Evolutionary conservation across 768 basidiomycete genomes (phyloP).

Genomic region (Naganishia antarctica): DNA sequence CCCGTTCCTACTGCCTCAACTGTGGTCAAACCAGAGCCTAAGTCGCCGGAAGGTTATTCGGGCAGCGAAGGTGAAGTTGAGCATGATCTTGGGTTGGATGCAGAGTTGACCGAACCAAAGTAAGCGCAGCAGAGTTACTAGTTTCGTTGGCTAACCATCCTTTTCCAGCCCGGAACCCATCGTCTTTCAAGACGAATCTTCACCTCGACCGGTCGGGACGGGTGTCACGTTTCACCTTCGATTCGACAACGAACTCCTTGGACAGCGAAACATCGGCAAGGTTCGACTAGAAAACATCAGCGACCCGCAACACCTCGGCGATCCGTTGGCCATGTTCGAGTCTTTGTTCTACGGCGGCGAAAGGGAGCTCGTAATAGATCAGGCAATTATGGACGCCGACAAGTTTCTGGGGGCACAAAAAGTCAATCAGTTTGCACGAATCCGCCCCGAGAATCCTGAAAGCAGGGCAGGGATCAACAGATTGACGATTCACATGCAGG

Average conservation of each 20-base stretch:
- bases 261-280: constrained; percentile 8
- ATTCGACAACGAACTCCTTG: constrained; percentile 5
- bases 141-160: not conserved
- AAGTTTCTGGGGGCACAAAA: constrained; percentile 12
- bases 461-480: constrained; percentile 5
- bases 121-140: not conserved
- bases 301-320: not conserved
- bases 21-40: not conserved
- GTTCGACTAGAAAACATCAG: constrained; percentile 12
- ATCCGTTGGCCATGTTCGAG: constrained; percentile 20
- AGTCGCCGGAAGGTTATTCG: constrained; percentile 2
- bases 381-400: constrained; percentile 3
- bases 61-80: constrained; percentile 21
- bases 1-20: not conserved
- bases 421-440: constrained; percentile 16
- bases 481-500: not conserved
- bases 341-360: constrained; percentile 13
- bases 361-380: constrained; percentile 2
- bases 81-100: constrained; percentile 15
- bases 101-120: not conserved
- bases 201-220: not conserved
- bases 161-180: constrained; percentile 1
- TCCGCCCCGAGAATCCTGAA: constrained; percentile 3
- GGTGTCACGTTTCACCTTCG: constrained; percentile 9
- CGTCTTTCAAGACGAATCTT: not conserved